Conservation (phyloP, 192 early-diverging fungal genomes). For the Gryganskiella cystojenkinii region DNA sequence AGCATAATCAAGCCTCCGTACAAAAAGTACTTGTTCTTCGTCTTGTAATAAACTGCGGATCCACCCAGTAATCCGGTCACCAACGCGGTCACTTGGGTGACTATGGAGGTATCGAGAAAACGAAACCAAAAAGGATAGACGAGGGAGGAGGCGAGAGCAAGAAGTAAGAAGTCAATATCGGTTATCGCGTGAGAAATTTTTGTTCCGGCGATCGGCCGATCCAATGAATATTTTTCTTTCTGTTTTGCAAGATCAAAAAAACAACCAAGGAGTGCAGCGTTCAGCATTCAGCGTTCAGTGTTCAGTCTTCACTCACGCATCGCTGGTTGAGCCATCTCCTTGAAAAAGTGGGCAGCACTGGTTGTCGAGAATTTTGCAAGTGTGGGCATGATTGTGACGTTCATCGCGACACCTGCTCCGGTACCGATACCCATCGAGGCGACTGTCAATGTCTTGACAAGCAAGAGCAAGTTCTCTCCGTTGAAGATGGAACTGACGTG, state of each 20-base stretch:
- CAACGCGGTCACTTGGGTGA: conserved; percentile 11
- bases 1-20: conserved; percentile 15
- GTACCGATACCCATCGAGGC: conserved; percentile 26
- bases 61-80: conserved; percentile 17
- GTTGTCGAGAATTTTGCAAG: conserved; percentile 6
- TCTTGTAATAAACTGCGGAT: conserved; percentile 22
- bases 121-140: not conserved
- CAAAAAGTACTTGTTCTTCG: conserved; percentile 26
- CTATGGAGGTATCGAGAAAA: not conserved
- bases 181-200: not conserved
- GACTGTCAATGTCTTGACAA: conserved; percentile 16
- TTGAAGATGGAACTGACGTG: conserved; percentile 13
- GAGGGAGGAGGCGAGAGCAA: not conserved
- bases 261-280: too few relatives aligned
- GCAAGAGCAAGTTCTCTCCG: conserved; percentile 10
- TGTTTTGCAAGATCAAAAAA: too few relatives aligned
- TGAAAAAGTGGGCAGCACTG: conserved; percentile 3
- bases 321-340: conserved; percentile 1
- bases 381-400: conserved; percentile 20
- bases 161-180: not conserved
- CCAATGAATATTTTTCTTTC: not conserved
- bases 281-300: too few relatives aligned
- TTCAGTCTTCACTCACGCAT: too few relatives aligned
- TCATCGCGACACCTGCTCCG: conserved; percentile 8
- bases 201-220: too few relatives aligned